A percentile compares a stretch with the other conserved stretches of the same genome.
Evolutionary conservation across 2,329 filamentous ascomycete species (phyloP).

Genomic region (Cladosporium sp.): DNA sequence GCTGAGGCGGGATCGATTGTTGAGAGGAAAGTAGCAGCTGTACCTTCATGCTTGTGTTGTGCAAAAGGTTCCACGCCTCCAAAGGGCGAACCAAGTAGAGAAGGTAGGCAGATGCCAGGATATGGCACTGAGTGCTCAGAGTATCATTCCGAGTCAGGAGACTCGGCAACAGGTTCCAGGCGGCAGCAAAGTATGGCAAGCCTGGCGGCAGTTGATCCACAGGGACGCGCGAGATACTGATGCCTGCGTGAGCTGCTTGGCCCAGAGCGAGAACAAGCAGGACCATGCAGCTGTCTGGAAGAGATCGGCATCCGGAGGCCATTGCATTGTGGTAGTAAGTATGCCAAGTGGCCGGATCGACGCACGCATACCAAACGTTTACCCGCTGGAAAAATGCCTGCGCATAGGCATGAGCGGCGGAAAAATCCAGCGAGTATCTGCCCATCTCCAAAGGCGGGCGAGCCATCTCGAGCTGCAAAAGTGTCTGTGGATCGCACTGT

Average conservation of each 20-base stretch:
- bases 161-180: slow-evolving; percentile 73
- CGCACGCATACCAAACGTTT: slow-evolving; percentile 83
- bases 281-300: slow-evolving; percentile 79
- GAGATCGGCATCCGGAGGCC: slow-evolving; percentile 73
- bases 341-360: slow-evolving; percentile 79
- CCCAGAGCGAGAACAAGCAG: slow-evolving; percentile 75
- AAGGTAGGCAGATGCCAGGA: slow-evolving; percentile 77
- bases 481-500: slow-evolving; percentile 77
- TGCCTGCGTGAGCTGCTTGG: slow-evolving; percentile 69
- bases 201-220: slow-evolving; percentile 71
- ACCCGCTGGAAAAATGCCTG: slow-evolving; percentile 79
- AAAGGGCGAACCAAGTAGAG: slow-evolving; percentile 80
- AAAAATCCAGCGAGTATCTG: slow-evolving; percentile 46
- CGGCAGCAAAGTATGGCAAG: slow-evolving; percentile 75
- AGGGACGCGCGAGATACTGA: slow-evolving; percentile 70
- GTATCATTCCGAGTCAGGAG: slow-evolving; percentile 80
- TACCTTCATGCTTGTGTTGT: slow-evolving; percentile 77
- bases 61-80: slow-evolving; percentile 79
- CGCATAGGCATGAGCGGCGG: slow-evolving; percentile 66
- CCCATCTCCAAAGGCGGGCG: slow-evolving; percentile 68
- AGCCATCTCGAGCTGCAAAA: slow-evolving; percentile 78
- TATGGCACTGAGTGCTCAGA: slow-evolving; percentile 75
- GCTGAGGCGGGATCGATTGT: slow-evolving; percentile 66
- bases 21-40: slow-evolving; percentile 75
- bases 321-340: slow-evolving; percentile 73